Evolutionary conservation across 164 flowering plant species (phyloP), one percentile per base, ranked within the genome.

Genomic region (Berberis thunbergii): DNA sequence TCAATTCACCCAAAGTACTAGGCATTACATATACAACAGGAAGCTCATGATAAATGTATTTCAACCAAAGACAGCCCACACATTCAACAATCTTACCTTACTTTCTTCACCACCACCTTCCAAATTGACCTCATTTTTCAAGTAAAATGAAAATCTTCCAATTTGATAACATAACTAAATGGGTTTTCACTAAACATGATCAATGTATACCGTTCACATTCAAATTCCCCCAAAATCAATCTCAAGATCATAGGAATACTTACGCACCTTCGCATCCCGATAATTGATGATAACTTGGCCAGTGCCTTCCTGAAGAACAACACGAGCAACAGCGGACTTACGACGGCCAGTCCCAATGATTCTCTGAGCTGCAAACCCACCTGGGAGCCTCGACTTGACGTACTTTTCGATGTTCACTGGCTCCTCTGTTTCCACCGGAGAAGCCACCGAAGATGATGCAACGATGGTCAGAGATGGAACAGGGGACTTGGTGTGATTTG

Each of bases 341-440:
- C 98, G 66, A 43, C 97, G 80, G 3, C 98, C 97, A 1, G 98
- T 93, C 52, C 97, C 97, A 60, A 76, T 62, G 7, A 86, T 61
- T 7, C 76, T 76, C 71, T 93, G 98, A 2, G 98, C 97, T 0
- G 97, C 96, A 53, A 93, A 87, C 0, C 97, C 98, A 9, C 97
- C 98, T 0, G 96, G 92, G 59, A 93, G 96, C 64, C 88, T 73
- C n/a, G 91, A 74, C 64, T 90, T 90, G 49, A 90, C 97, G 58
- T 76, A 80, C 56, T 83, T 82, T 70, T 75, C 75, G 7, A 93
- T 69, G 75, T 78, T 75, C 4, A 54, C 57, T 2, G 80, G 26
- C 26, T 26, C 72, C 67, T 86, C 86, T 43, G 70, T 8, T 39
- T 71, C 88, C 1, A 61, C 63, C 4, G 77, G 78, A 0, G 82